Evolutionary conservation across 1,139 yeast species (phyloP), one percentile per base, ranked within the genome.

Genomic region (Meyerozyma athensensis): DNA sequence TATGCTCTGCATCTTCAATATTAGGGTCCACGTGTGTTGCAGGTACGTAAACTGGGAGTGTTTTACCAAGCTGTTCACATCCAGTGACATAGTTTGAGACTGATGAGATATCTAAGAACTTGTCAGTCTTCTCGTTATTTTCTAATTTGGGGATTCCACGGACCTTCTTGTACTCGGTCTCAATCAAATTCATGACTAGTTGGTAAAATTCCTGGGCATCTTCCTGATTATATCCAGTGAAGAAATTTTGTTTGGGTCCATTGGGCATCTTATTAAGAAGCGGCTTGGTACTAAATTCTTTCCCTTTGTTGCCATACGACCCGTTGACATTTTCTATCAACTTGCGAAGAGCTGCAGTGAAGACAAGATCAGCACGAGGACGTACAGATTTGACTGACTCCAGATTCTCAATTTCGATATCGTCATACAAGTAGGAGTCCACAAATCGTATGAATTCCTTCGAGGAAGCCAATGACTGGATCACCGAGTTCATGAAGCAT

Each of bases 141-240:
- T 24, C 33, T 33, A 19, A 37, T 38, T 26, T 36, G 10, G 41
- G 20, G 7, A 35, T 28, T 26, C 36, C 33, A 12, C 44, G 37
- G 30, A 48, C 43, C 19, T 50, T 55, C 40, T 66, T 68, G 48
- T 61, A 68, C 44, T 87, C 95, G 37, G 73, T 74, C 56, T 87
- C 97, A 36, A 87, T 65, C 38, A 84, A 76, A 32, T 75, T 71
- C 71, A 87, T 71, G 4, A 87, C 74, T 44, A 85, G 76, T 56
- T 87, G 96, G 62, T 87, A 87, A 52, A 87, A 87, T 56, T 87
- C 97, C 59, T 89, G 96, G 0, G 96, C 96, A 60, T 87, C 97
- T 58, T 87, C 96, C 59, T 87, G 97, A 51, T 85, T 87, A 53
- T 86, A 86, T 1, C 96, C 92, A 35, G 80, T 61, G 52, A 87